Evolutionary conservation across 306 rosid species (phyloP), one percentile per base, ranked within the genome.

Genomic region (Pterocarpus santalinus): DNA sequence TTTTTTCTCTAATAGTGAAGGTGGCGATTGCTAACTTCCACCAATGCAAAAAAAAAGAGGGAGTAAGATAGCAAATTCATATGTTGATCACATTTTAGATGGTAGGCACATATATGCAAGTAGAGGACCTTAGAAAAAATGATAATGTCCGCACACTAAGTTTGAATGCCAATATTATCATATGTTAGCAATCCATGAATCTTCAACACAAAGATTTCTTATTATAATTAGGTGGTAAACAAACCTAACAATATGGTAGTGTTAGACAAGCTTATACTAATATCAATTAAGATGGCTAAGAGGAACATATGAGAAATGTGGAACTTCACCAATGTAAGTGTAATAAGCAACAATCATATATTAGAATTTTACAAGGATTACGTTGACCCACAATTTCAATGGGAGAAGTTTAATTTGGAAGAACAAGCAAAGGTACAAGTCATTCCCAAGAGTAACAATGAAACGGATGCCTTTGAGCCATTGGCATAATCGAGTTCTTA

Each of bases 241-340:
- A 90, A 90, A 69, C 94, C 93, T 1, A 90, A 89, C 44, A 92
- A 93, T 81, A 90, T 90, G 97, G 90, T 92, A 13, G 91, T 90
- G 63, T 79, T 92, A 36, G 92, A 92, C 65, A 95, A 92, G 80
- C 90, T 92, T 14, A 76, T 92, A 10, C 97, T 93, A 5, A 85
- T 92, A 71, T 68, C 97, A 34, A 85, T 89, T n/a, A 90, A 85
- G 46, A 92, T 90, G 93, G 95, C 97, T 1, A 88, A 80, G 84
- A 92, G 90, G 78, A 80, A 80, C 72, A 72, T 88, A 67, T 81
- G 71, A 80, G 97, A 91, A 33, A 83, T 92, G 51, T 92, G 97
- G 97, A 92, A 92, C 87, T 89, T 92, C 86, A 92, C 94, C 58
- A 92, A 92, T 39, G 93, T 94, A 2, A 94, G 94, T 49, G 94